phyloP scores from a whole-genome alignment of 768 basidiomycete genomes.

The Amanita muscaria region DNA sequence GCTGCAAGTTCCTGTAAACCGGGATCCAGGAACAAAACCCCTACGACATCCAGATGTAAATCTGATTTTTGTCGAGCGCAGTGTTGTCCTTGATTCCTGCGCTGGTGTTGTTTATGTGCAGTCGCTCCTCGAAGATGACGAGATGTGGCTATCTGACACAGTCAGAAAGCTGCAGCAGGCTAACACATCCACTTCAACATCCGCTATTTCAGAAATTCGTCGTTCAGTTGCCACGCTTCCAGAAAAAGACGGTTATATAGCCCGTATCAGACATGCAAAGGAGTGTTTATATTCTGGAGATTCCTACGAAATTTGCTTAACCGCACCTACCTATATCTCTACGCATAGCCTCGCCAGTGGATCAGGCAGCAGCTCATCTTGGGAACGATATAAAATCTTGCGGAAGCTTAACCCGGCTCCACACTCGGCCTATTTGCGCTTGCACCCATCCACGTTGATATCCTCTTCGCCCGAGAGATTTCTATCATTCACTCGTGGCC shows the following conservation, averaged over 20 bases:
- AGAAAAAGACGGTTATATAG: constrained; percentile 51
- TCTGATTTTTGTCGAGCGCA: constrained; percentile 70
- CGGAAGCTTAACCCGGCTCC: constrained; percentile 81
- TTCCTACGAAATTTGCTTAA: constrained; percentile 90
- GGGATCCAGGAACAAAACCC: constrained; percentile 11
- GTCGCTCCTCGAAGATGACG: constrained; percentile 50
- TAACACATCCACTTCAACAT: constrained; percentile 2
- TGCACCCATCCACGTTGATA: constrained; percentile 69
- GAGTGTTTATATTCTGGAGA: constrained; percentile 75
- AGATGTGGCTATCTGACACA: constrained; percentile 49
- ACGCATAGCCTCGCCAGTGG: constrained; percentile 28
- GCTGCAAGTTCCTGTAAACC: constrained; percentile 35
- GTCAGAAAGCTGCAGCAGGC: constrained; percentile 20
- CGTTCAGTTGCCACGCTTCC: constrained; percentile 33
- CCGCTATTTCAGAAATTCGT: neutral
- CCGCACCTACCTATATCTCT: constrained; percentile 57
- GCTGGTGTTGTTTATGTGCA: constrained; percentile 51
- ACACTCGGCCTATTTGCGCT: constrained; percentile 72
- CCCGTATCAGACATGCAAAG: constrained; percentile 61
- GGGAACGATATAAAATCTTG: constrained; percentile 67
- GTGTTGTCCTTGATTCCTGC: constrained; percentile 54
- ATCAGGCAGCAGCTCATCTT: constrained; percentile 39
- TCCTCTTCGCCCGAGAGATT: constrained; percentile 92
- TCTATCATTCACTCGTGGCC: constrained; percentile 66
- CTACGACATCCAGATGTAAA: constrained; percentile 62